These are phyloP conservation scores for Solidago caesia DNA, from an alignment of 129 eudicot genomes.

Conservation along the genomic window DNA sequence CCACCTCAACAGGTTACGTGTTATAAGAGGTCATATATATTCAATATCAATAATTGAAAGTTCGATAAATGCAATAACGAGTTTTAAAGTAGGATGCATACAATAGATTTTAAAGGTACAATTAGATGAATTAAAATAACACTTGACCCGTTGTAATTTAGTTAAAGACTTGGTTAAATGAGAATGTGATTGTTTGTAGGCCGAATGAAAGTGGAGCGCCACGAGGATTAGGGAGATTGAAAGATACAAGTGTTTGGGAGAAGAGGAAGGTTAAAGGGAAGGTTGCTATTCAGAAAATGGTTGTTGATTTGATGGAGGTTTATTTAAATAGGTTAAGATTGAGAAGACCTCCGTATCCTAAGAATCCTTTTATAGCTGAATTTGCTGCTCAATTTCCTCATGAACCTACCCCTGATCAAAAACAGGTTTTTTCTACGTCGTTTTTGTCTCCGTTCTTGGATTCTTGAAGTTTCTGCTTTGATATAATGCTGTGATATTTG, in stretches of 20 bases:
- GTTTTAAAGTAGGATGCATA: too few relatives aligned
- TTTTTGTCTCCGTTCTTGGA: background rate
- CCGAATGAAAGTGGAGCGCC: conserved; percentile 88
- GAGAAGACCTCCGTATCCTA: conserved; percentile 78
- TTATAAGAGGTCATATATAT: too few relatives aligned
- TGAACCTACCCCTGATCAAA: conserved; percentile 85
- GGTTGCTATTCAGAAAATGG: conserved; percentile 98
- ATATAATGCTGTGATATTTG: too few relatives aligned
- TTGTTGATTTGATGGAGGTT: conserved; percentile 94
- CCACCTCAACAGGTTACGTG: too few relatives aligned
- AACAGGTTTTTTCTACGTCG: conserved; percentile 54
- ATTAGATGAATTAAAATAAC: background rate
- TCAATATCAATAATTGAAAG: too few relatives aligned
- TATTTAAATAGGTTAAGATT: conserved; percentile 84
- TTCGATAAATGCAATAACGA: too few relatives aligned
- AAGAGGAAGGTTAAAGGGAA: conserved; percentile 87
- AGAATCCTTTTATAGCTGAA: conserved; percentile 60
- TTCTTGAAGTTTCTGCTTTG: too few relatives aligned
- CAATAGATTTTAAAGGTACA: too few relatives aligned
- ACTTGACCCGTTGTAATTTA: background rate
- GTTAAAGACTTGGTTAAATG: too few relatives aligned
- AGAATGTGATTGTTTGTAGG: conserved; percentile 36
- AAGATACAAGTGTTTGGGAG: conserved; percentile 88
- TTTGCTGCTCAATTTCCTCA: conserved; percentile 79
- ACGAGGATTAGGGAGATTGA: conserved; percentile 77